Base-by-base conservation (phyloP, 768 basidiomycete genomes). In the Termitomyces heimii region DNA sequence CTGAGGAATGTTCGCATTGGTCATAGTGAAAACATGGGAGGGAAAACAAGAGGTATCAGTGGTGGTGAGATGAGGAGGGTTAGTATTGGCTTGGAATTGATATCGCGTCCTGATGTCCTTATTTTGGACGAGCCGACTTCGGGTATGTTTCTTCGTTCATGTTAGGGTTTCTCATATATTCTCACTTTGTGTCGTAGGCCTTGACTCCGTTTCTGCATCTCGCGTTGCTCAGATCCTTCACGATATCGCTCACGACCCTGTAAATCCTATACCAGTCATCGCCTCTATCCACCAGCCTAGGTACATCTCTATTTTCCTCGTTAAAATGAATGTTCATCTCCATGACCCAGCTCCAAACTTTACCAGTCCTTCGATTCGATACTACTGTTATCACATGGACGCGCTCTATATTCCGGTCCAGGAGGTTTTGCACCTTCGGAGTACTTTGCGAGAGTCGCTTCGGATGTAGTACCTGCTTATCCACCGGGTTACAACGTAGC, bases 31-130 rank as follows among this genome's bases (percentile, higher is more conserved):
- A 79, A 80, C 58, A 68, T 69, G 39, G 84, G 86, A 10, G 82
- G 84, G 5, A 86, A 88, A 60, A 77, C 82, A 20, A 77, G 93
- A 47, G 94, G 92, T 0, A 93, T 97, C 52, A 91, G 88, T 64
- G 94, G 94, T 12, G 94, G 94, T 10, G 94, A 97, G 70, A 90
- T 91, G 78, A 80, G 94, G 46, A 76, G 94, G 50, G 89, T 97
- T 5, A 92, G 88, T 57, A 95, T 97, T 58, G 94, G 93, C 5
- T 72, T 94, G 37, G 94, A 96, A 72, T 78, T 97, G 10, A 86
- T 96, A 48, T 87, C 91, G 0, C 79, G 81, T 40, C 94, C 94
- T 0, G 91, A 94, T 66, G 77, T 97, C 12, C 70, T 97, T 40
- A 83, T 96, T 29, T 77, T 94, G 32, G 94, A 97, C 64, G 94